A percentile compares a stretch with the other conserved stretches of the same genome.
phyloP scores from a whole-genome alignment of 169 alveolate genomes.

The Cryptosporidium sp. region DNA sequence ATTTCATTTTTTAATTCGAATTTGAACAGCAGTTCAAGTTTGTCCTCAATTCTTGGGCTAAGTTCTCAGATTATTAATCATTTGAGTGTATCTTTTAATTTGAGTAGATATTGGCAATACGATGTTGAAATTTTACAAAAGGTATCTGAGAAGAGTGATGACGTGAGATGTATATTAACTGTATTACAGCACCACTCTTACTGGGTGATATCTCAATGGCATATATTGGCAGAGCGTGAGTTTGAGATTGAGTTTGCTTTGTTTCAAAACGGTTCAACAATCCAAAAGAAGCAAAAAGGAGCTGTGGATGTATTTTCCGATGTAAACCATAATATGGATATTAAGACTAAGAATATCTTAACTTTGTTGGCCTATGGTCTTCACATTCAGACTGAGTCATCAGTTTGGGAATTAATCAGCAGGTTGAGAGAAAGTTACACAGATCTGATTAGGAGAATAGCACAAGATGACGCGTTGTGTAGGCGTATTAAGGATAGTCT shows the following conservation, averaged over 20 bases:
- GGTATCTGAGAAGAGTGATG: conserved; percentile 34
- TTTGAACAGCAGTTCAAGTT: too few species aligned
- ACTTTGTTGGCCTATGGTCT: conserved; percentile 53
- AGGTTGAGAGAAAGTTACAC: background rate
- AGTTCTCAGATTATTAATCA: background rate
- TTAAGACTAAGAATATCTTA: conserved; percentile 4
- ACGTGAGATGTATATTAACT: conserved; percentile 35
- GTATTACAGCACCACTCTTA: conserved; percentile 71
- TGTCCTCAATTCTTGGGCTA: background rate
- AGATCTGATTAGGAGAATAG: background rate
- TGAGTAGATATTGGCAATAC: conserved; percentile 57
- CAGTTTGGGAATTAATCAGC: conserved; percentile 44
- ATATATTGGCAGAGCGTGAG: conserved; percentile 66
- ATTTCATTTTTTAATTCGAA: background rate
- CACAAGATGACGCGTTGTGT: background rate
- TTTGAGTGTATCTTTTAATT: conserved; percentile 12
- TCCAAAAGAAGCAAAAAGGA: background rate
- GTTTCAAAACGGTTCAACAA: conserved; percentile 18
- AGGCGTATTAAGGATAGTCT: background rate
- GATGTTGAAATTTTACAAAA: conserved; percentile 45
- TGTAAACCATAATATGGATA: background rate
- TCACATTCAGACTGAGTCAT: conserved; percentile 49
- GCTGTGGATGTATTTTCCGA: background rate
- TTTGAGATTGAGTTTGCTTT: conserved; percentile 67
- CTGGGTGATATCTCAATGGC: conserved; percentile 71